Percentiles rank a stretch among this genome's conserved stretches.
Conservation (phyloP, 805 yeast species). For the Brettanomyces nanus region DNA sequence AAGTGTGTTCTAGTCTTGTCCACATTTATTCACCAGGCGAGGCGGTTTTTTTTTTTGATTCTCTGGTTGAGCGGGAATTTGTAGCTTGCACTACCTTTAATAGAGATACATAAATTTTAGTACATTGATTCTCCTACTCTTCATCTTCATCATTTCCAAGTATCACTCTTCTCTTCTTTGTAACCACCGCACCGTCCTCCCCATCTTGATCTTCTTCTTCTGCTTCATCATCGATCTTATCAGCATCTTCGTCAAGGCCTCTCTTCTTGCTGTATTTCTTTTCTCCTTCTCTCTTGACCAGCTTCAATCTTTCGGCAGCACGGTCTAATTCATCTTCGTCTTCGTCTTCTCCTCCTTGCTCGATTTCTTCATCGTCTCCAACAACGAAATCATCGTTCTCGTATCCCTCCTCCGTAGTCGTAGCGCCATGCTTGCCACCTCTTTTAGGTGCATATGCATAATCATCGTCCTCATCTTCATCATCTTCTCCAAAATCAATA, state of each 20-base stretch:
- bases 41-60: too few species aligned
- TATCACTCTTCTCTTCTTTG: constrained; percentile 32
- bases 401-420: constrained; percentile 20
- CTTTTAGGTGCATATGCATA: constrained; percentile 10
- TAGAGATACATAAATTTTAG: background rate
- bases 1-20: too few species aligned
- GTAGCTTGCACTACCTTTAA: too few species aligned
- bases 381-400: constrained; percentile 29
- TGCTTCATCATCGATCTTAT: constrained; percentile 45
- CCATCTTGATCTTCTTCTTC: constrained; percentile 1
- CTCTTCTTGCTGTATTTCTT: constrained; percentile 40
- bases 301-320: constrained; percentile 52
- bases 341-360: constrained; percentile 19
- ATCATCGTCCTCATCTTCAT: constrained; percentile 20
- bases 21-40: too few species aligned
- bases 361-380: constrained; percentile 28
- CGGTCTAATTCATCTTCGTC: constrained; percentile 34
- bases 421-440: constrained; percentile 9
- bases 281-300: constrained; percentile 49
- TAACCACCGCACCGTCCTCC: constrained; percentile 22
- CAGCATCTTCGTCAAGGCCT: constrained; percentile 38
- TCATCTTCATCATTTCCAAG: constrained; percentile 43
- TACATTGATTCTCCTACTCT: constrained; percentile 32
- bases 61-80: too few species aligned
- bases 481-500: constrained; percentile 34